Percentiles rank a stretch among this genome's conserved stretches.
Conservation (phyloP, 352 stramenopile genomes). For the Phytophthora hybrid region DNA sequence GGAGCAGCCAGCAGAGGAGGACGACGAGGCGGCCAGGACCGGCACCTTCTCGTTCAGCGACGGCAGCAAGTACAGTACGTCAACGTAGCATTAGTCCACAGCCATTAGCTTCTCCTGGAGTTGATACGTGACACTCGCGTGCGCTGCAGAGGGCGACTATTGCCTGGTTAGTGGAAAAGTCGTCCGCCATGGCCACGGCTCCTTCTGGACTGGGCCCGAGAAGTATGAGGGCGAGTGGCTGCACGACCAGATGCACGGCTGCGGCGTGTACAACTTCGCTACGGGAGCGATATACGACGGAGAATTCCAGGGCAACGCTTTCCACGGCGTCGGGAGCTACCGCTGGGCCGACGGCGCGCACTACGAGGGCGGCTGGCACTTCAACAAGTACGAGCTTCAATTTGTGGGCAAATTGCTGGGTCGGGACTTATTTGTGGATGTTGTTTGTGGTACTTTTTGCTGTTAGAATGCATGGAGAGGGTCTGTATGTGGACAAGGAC, state of each 20-base stretch:
- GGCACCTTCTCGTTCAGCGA: slow-evolving; percentile 78
- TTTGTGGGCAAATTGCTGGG: background rate
- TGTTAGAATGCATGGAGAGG: slow-evolving; percentile 79
- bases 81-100: slow-evolving; percentile 12
- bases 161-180: slow-evolving; percentile 41
- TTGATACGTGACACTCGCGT: background rate
- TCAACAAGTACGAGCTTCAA: slow-evolving; percentile 43
- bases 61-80: slow-evolving; percentile 65
- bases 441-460: slow-evolving; percentile 33
- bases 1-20: slow-evolving; percentile 43
- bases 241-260: slow-evolving; percentile 75
- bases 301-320: slow-evolving; percentile 70
- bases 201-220: slow-evolving; percentile 64
- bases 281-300: slow-evolving; percentile 80
- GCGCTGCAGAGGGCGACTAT: slow-evolving; percentile 59
- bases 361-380: slow-evolving; percentile 69
- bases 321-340: slow-evolving; percentile 72
- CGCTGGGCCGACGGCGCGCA: slow-evolving; percentile 70
- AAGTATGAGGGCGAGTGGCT: slow-evolving; percentile 72
- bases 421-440: slow-evolving; percentile 20
- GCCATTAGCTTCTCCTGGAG: slow-evolving; percentile 3
- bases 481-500: slow-evolving; percentile 77
- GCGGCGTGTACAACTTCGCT: slow-evolving; percentile 69
- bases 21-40: slow-evolving; percentile 48
- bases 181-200: slow-evolving; percentile 63